Conservation (phyloP, 345 rosid species). For the Hibiscus syriacus region DNA sequence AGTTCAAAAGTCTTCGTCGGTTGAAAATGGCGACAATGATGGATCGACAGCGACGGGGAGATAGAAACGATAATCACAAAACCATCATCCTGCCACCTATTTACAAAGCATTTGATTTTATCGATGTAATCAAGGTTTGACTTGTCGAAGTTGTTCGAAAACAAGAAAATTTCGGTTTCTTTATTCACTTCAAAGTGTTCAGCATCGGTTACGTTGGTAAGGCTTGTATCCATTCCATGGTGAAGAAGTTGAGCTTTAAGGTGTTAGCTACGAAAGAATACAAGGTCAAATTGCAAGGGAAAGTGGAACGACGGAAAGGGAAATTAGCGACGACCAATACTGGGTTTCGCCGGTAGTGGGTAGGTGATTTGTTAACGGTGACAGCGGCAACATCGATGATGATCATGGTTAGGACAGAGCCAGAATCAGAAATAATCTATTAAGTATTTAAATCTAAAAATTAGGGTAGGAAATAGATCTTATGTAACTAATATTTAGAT, state of each 20-base stretch:
- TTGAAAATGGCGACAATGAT: constrained; percentile 8
- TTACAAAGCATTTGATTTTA: constrained; percentile 63
- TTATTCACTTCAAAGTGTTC: constrained; percentile 56
- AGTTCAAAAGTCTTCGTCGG: too few relatives aligned
- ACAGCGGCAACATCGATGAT: too few relatives aligned
- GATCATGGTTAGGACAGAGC: too few relatives aligned
- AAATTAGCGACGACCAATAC: too few relatives aligned
- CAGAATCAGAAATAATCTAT: too few relatives aligned
- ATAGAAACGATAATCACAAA: neutral
- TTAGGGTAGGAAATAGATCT: too few relatives aligned
- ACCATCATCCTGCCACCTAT: constrained; percentile 24
- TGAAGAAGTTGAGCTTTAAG: constrained; percentile 46
- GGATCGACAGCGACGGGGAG: neutral
- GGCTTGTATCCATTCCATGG: constrained; percentile 46
- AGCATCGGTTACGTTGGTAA: constrained; percentile 33
- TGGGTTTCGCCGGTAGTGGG: too few relatives aligned
- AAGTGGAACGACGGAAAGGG: too few relatives aligned
- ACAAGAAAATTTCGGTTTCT: constrained; percentile 31
- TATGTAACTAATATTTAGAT: too few relatives aligned
- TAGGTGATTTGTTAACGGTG: too few relatives aligned
- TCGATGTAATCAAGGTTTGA: constrained; percentile 82
- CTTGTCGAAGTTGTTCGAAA: constrained; percentile 62
- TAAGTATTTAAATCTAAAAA: too few relatives aligned
- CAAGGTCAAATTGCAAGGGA: too few relatives aligned
- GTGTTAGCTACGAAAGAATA: constrained; percentile 36